These are phyloP conservation scores for Ceratocystis colombiana DNA, from an alignment of 2,329 filamentous ascomycete species.

Conservation along the genomic window DNA sequence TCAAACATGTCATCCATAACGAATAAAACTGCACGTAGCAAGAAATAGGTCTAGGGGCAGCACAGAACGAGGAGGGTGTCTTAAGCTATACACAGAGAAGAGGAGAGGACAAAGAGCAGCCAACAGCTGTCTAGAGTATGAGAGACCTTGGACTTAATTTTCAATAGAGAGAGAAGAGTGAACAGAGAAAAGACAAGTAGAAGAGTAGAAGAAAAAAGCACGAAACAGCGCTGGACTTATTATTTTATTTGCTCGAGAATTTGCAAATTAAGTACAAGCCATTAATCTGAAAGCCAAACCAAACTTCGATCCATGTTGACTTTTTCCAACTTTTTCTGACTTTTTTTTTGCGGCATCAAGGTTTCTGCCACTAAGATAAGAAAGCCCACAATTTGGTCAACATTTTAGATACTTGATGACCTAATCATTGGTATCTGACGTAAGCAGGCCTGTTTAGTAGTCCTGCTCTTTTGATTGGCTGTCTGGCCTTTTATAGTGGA, in stretches of 20 bases:
- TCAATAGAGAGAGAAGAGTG: no score
- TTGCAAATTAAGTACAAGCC: not conserved
- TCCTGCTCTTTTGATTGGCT: constrained; percentile 15
- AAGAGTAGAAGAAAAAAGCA: constrained; percentile 5
- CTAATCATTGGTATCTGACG: not conserved
- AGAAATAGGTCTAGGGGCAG: not conserved
- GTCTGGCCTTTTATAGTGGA: constrained; percentile 13
- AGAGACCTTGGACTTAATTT: no score
- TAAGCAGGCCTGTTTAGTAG: not conserved
- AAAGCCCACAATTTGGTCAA: not conserved
- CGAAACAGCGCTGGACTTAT: not conserved
- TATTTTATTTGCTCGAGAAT: no score
- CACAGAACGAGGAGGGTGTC: not conserved
- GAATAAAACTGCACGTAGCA: not conserved
- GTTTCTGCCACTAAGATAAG: constrained; percentile 15
- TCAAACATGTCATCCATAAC: constrained; percentile 71
- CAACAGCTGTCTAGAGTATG: no score
- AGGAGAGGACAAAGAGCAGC: no score
- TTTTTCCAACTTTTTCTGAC: constrained; percentile 19
- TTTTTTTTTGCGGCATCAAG: constrained; percentile 20
- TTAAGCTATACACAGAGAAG: not conserved
- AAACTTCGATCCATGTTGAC: not conserved
- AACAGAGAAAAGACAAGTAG: not conserved
- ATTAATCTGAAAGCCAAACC: not conserved
- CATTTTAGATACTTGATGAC: not conserved